Evolutionary conservation across 1,284 basidiomycete species (phyloP), one percentile per base, ranked within the genome.

Genomic region (Neolentinus lepideus): DNA sequence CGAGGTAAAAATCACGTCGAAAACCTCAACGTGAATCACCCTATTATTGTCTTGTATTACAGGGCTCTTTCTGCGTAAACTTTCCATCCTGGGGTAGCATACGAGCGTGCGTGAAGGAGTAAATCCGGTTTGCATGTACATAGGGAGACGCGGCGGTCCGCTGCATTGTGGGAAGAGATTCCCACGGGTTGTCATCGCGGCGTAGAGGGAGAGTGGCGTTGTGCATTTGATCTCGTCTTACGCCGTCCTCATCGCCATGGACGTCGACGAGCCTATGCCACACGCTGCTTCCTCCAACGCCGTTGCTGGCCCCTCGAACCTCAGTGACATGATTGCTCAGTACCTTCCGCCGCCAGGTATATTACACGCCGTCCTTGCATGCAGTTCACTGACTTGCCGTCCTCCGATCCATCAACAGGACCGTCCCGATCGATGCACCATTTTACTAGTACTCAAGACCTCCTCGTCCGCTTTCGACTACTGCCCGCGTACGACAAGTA

Each of bases 401-500:
- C 29, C 31, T 19, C 19, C 24, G n/a, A 31, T 52, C 56, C 33
- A 38, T 58, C 45, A 57, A 54, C 64, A 83, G 79, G 64, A 21
- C 74, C 72, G 54, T 71, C 76, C 27, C 75, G 68, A 52, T 75
- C 77, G 16, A 74, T 70, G 52, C 70, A 74, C 21, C 75, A 79
- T 66, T 76, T 90, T 55, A 69, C 76, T 47, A 85, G 85, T 70
- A 89, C 88, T 1, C 80, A 90, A 61, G 88, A 90, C 69, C 80
- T 90, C 54, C 74, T 90, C 57, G 71, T 77, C 45, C 83, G 84
- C 57, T 86, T 90, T 62, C 71, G 78, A 51, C 79, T 90, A 33
- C 75, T 83, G 51, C 64, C 81, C 9, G 81, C 85, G 14, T 90
- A 90, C 67, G 83, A 90, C 72, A 86, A 83, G 64, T 85, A 90